These are phyloP conservation scores for Suhomyces vadensis DNA, from an alignment of 805 yeast genomes.

Conservation along the genomic window DNA sequence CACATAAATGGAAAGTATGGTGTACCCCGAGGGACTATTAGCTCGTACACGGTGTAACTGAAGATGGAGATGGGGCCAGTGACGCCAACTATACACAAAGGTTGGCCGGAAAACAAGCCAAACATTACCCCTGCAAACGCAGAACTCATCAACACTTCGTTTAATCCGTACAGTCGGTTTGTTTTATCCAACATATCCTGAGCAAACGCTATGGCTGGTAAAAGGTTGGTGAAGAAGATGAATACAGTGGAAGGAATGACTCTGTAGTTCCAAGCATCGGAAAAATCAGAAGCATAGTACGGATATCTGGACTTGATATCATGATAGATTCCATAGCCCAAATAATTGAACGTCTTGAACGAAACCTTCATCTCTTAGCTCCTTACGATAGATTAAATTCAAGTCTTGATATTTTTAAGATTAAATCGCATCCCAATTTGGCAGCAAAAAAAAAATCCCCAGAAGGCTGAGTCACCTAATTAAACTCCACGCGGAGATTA, in stretches of 20 bases:
- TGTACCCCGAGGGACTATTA: constrained; percentile 54
- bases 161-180: constrained; percentile 82
- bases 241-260: constrained; percentile 82
- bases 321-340: constrained; percentile 52
- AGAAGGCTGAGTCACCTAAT: too few relatives aligned
- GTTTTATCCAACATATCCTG: constrained; percentile 97
- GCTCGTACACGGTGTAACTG: constrained; percentile 83
- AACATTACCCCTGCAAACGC: constrained; percentile 89
- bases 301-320: constrained; percentile 61
- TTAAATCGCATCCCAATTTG: too few relatives aligned
- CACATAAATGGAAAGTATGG: constrained; percentile 89
- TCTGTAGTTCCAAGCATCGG: constrained; percentile 80
- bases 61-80: constrained; percentile 95
- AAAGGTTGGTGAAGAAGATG: constrained; percentile 83
- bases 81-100: constrained; percentile 92
- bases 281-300: constrained; percentile 73
- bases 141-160: constrained; percentile 79
- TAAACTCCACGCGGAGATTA: too few relatives aligned
- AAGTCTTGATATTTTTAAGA: too few relatives aligned
- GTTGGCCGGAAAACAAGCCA: constrained; percentile 86
- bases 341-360: constrained; percentile 14
- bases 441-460: too few relatives aligned
- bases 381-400: neutral
- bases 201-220: constrained; percentile 95
- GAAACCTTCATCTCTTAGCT: constrained; percentile 6